Conservation (phyloP, 225 moss, liverwort and hornwort species). For the Anthoceros angustus region DNA sequence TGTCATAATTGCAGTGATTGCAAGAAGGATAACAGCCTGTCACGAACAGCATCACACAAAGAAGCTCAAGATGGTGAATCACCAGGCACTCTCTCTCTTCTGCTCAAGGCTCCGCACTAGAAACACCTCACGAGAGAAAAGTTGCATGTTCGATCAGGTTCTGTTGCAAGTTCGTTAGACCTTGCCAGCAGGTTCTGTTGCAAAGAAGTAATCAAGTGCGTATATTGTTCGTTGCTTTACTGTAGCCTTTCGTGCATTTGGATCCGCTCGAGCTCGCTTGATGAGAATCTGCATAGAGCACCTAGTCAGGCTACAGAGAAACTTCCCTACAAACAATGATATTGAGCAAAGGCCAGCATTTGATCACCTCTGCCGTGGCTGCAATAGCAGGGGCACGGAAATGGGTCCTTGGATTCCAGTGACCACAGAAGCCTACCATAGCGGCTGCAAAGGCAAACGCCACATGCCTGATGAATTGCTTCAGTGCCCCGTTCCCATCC, state of each 20-base stretch:
- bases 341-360: background rate
- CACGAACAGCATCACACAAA: background rate
- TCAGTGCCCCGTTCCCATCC: background rate
- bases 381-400: background rate
- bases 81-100: background rate
- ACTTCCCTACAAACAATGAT: background rate
- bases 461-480: background rate
- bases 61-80: background rate
- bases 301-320: background rate
- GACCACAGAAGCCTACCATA: background rate
- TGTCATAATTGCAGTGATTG: conserved; percentile 40
- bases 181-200: conserved; percentile 37
- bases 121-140: background rate
- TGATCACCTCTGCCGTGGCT: background rate
- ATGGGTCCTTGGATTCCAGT: background rate
- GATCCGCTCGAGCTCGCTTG: conserved; percentile 21
- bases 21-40: conserved; percentile 30
- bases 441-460: background rate
- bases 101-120: background rate
- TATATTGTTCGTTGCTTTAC: conserved; percentile 23
- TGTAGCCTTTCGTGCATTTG: conserved; percentile 12
- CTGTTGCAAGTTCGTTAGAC: conserved; percentile 2
- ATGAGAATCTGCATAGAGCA: conserved; percentile 21
- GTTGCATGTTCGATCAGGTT: background rate
- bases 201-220: conserved; percentile 37